phyloP scores from a whole-genome alignment of 306 rosid genomes.

The Glycyrrhiza uralensis region DNA sequence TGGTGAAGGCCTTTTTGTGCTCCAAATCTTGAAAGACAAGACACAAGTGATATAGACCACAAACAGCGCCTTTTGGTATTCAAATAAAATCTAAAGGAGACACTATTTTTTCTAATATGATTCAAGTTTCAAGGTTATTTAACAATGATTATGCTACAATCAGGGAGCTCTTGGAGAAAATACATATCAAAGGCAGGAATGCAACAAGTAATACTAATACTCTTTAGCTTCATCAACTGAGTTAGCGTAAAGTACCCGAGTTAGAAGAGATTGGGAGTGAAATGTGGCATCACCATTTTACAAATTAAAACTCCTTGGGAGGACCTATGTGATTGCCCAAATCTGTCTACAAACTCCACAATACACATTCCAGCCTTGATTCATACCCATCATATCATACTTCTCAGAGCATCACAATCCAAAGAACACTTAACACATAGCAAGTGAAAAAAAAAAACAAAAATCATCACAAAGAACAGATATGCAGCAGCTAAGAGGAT shows the following conservation, averaged over 20 bases:
- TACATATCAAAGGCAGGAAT: neutral
- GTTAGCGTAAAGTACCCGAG: neutral
- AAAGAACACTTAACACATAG: neutral
- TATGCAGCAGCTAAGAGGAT: neutral
- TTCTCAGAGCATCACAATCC: conserved; percentile 13
- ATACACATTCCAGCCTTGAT: conserved; percentile 9
- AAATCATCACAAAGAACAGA: neutral
- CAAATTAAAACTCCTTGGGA: neutral
- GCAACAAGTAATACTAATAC: neutral
- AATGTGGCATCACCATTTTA: neutral
- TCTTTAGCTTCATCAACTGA: neutral
- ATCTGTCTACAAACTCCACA: neutral
- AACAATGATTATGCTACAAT: neutral
- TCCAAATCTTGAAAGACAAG: neutral
- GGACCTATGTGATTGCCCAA: neutral
- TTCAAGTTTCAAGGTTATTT: neutral
- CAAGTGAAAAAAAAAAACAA: conserved; percentile 3
- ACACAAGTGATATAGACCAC: neutral
- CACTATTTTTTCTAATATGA: neutral
- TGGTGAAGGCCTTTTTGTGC: neutral
- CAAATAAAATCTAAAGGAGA: conserved; percentile 4
- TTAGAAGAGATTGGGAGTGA: neutral
- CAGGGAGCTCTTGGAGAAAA: conserved; percentile 14
- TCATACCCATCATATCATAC: neutral
- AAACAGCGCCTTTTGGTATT: neutral